Percentiles rank a stretch among this genome's conserved stretches.
phyloP scores from a whole-genome alignment of 805 yeast genomes.

The Zygoascus tannicola region DNA sequence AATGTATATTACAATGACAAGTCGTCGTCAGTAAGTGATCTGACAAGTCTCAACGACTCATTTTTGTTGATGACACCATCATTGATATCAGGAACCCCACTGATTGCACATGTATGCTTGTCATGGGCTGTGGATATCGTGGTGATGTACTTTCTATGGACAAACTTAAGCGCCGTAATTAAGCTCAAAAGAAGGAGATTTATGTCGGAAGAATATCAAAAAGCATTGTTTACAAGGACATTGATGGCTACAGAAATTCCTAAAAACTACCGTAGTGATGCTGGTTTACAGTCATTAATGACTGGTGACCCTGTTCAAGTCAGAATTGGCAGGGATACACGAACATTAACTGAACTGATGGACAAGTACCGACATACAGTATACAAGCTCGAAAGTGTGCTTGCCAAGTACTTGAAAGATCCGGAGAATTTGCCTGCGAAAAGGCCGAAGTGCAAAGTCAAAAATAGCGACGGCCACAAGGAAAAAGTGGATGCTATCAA shows the following conservation, averaged over 20 bases:
- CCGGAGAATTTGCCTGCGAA: slow-evolving; percentile 19
- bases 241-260: slow-evolving; percentile 27
- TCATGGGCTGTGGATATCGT: slow-evolving; percentile 25
- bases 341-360: slow-evolving; percentile 21
- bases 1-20: slow-evolving; percentile 27
- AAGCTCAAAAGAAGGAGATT: slow-evolving; percentile 19
- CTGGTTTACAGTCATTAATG: slow-evolving; percentile 19
- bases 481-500: slow-evolving; percentile 22
- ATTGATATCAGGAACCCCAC: slow-evolving; percentile 23
- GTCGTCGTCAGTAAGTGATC: slow-evolving; percentile 16
- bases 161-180: slow-evolving; percentile 22
- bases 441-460: slow-evolving; percentile 19
- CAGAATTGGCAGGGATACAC: slow-evolving; percentile 23
- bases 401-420: slow-evolving; percentile 23
- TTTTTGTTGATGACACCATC: slow-evolving; percentile 31
- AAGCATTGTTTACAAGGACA: slow-evolving; percentile 24
- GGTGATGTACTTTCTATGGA: slow-evolving; percentile 23
- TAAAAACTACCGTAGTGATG: slow-evolving; percentile 16
- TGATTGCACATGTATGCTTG: slow-evolving; percentile 28
- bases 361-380: slow-evolving; percentile 20
- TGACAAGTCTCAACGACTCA: slow-evolving; percentile 23
- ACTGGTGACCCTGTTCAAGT: slow-evolving; percentile 12
- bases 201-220: slow-evolving; percentile 18
- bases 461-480: slow-evolving; percentile 2
- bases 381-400: slow-evolving; percentile 19